These are phyloP conservation scores for Lactifluus hygrophoroides DNA, from an alignment of 768 basidiomycete genomes.

Conservation along the genomic window DNA sequence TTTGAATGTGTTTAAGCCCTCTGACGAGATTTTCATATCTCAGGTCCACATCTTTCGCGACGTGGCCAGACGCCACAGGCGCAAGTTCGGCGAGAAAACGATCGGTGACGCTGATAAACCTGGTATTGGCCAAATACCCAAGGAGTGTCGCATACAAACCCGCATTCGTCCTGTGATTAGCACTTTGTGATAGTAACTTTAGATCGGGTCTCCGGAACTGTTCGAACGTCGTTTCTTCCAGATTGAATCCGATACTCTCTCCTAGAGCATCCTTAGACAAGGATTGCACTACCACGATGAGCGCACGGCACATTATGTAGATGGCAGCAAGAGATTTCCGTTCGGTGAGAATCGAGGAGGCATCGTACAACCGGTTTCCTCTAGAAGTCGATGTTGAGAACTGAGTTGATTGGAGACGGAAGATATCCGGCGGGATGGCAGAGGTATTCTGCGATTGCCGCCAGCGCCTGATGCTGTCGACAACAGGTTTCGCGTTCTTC, in stretches of 20 bases:
- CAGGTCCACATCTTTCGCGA: conserved; percentile 71
- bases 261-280: conserved; percentile 72
- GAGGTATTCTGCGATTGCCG: conserved; percentile 65
- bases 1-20: conserved; percentile 72
- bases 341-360: conserved; percentile 48
- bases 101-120: conserved; percentile 90
- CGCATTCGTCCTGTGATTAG: conserved; percentile 73
- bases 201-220: conserved; percentile 68
- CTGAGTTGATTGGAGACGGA: conserved; percentile 41
- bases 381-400: conserved; percentile 25
- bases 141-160: conserved; percentile 80
- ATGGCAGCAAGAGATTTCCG: conserved; percentile 76
- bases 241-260: conserved; percentile 63
- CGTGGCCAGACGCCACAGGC: conserved; percentile 65
- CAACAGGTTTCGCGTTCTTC: conserved; percentile 73
- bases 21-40: conserved; percentile 80
- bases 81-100: conserved; percentile 75
- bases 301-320: conserved; percentile 83
- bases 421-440: conserved; percentile 38
- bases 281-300: conserved; percentile 66
- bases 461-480: conserved; percentile 86
- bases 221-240: conserved; percentile 88
- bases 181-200: conserved; percentile 54
- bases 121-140: conserved; percentile 73
- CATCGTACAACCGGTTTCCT: conserved; percentile 36